Base-by-base conservation (phyloP, 208 protist species). In the Crithidia brevicula region DNA sequence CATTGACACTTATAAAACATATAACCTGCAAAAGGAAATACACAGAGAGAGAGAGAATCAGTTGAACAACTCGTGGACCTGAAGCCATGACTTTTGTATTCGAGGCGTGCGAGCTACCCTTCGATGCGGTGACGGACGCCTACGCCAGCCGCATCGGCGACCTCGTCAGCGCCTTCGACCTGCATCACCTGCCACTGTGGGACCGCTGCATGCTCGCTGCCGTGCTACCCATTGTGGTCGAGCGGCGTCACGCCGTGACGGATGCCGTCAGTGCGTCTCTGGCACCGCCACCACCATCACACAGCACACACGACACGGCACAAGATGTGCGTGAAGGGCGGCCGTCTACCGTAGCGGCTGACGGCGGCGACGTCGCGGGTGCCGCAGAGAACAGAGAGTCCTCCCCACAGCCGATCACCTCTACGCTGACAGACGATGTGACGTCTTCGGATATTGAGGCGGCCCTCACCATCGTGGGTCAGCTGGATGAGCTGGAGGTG, bases 11-110 rank as follows among this genome's bases (percentile, higher is more conserved):
- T 42, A 22, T 51, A 47, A 13, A 22, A 47, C 49, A n/a, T n/a
- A n/a, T 22, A 34, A 65, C 15, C 40, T 73, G 18, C 18, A 38
- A n/a, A 33, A 36, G 16, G 18, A 51, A 16, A 62, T 22, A 23
- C 56, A 31, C 56, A 50, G 25, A 9, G n/a, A 60, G 11, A 18
- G 7, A 4, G 20, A 30, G 5, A 31, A 6, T 34, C 27, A 4
- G 1, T 11, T 16, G 20, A 13, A 34, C 2, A 4, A 20, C 0
- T 30, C 5, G 3, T 9, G 50, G 16, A 5, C 30, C 42, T 23
- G 25, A 5, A 15, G 25, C 5, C 25, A 92, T 92, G 82, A 72
- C 81, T 0, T 90, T 90, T 67, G 89, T 95, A 1, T 93, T 93
- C 65, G 86, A 92, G 59, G 86, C 86, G 15, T 64, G 77, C 23